phyloP scores from a whole-genome alignment of 2,329 filamentous ascomycete species.

The Arthrobotrys megalospora region DNA sequence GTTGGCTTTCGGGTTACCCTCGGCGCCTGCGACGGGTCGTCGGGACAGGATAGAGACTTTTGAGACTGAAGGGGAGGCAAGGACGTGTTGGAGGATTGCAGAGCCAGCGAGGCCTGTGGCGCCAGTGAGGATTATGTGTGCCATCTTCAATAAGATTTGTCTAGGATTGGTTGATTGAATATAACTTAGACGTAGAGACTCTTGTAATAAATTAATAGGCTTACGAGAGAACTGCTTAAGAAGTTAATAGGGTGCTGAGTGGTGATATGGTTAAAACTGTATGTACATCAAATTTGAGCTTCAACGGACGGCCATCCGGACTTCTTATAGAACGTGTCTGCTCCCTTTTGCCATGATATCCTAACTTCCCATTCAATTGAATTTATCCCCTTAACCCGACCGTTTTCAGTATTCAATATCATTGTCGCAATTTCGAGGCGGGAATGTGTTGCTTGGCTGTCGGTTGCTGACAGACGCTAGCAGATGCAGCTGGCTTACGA shows the following conservation, averaged over 20 bases:
- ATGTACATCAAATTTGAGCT: too few relatives aligned
- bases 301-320: too few relatives aligned
- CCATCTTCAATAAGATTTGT: constrained; percentile 65
- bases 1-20: constrained; percentile 75
- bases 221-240: too few relatives aligned
- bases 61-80: constrained; percentile 71
- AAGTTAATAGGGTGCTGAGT: too few relatives aligned
- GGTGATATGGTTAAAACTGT: too few relatives aligned
- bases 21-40: constrained; percentile 76
- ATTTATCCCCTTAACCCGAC: background rate
- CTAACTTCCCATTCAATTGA: background rate
- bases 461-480: constrained; percentile 1
- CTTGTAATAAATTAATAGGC: too few relatives aligned
- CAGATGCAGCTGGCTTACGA: constrained; percentile 13
- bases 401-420: background rate
- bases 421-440: background rate
- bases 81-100: constrained; percentile 75
- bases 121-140: constrained; percentile 77
- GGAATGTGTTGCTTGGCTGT: constrained; percentile 13
- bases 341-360: too few relatives aligned
- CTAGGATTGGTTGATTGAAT: too few relatives aligned
- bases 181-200: too few relatives aligned
- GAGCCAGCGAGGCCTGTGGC: constrained; percentile 78
- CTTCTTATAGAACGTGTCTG: too few relatives aligned
- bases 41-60: constrained; percentile 79